Conservation (phyloP, 2,329 filamentous ascomycete species). For the Alternaria alternata region DNA sequence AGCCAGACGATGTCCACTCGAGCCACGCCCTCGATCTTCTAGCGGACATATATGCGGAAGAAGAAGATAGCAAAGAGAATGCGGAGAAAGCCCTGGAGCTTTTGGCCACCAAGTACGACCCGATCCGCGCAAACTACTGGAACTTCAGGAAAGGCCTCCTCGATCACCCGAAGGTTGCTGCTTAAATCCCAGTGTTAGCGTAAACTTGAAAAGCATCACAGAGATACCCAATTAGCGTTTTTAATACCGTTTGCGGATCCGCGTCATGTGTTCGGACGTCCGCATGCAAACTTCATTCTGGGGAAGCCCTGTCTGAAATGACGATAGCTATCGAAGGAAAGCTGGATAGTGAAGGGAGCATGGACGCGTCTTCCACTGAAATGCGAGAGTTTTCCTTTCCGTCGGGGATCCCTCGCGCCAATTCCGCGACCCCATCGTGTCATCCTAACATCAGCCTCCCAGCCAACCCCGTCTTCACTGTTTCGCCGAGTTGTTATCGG, state of each 20-base stretch:
- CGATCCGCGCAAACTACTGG: conserved; percentile 92
- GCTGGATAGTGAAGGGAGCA: conserved; percentile 21
- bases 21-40: conserved; percentile 74
- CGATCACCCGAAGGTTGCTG: conserved; percentile 33
- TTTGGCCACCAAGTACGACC: conserved; percentile 86
- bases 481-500: conserved; percentile 30
- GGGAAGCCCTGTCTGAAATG: conserved; percentile 14
- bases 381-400: conserved; percentile 22
- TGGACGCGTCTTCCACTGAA: conserved; percentile 18
- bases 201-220: conserved; percentile 15
- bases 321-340: conserved; percentile 15
- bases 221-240: conserved; percentile 38
- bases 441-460: conserved; percentile 15
- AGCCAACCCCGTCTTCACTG: conserved; percentile 13
- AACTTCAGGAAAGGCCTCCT: conserved; percentile 68
- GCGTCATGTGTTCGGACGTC: conserved; percentile 12
- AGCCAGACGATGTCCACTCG: conserved; percentile 63
- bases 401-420: conserved; percentile 25
- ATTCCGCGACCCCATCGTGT: conserved; percentile 27
- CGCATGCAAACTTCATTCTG: neutral
- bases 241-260: conserved; percentile 24
- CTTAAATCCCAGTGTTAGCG: conserved; percentile 23
- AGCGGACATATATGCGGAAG: conserved; percentile 69
- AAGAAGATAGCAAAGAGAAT: conserved; percentile 63
- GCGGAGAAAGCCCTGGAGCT: conserved; percentile 76